phyloP scores from a whole-genome alignment of 768 basidiomycete genomes.

The Coprinopsis marcescibilis region DNA sequence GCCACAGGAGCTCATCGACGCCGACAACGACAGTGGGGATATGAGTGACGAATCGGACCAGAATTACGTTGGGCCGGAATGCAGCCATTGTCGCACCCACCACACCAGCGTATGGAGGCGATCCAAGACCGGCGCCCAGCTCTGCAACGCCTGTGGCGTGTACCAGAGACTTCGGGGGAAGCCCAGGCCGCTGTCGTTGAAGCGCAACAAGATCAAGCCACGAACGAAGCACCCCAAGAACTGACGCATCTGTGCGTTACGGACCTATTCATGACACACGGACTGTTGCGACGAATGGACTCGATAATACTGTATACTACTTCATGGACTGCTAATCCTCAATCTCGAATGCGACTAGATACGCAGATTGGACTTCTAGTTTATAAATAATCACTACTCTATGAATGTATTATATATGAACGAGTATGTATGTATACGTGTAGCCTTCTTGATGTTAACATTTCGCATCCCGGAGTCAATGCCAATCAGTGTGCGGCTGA shows the following conservation, averaged over 20 bases:
- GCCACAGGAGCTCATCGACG: conserved; percentile 45
- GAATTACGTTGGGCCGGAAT: conserved; percentile 39
- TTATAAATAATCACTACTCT: conserved; percentile 6
- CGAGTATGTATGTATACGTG: background rate
- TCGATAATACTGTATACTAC: background rate
- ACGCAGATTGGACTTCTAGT: background rate
- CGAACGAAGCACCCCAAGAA: conserved; percentile 35
- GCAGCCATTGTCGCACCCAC: conserved; percentile 44
- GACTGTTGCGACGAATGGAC: background rate
- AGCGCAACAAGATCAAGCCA: conserved; percentile 43
- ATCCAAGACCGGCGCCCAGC: conserved; percentile 43
- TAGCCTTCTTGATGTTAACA: background rate
- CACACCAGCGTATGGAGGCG: conserved; percentile 47
- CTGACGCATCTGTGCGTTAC: background rate
- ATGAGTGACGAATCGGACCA: conserved; percentile 33
- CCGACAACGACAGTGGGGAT: conserved; percentile 36
- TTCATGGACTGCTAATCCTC: background rate
- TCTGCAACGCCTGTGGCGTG: conserved; percentile 49
- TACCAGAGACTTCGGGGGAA: conserved; percentile 42
- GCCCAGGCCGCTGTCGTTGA: conserved; percentile 39
- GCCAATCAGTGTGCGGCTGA: conserved; percentile 3
- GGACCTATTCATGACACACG: background rate
- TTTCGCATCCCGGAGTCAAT: background rate
- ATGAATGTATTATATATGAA: conserved; percentile 7
- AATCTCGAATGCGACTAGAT: background rate